Conservation (phyloP, 768 basidiomycete species). For the Xerocomus brunneocitrinus region DNA sequence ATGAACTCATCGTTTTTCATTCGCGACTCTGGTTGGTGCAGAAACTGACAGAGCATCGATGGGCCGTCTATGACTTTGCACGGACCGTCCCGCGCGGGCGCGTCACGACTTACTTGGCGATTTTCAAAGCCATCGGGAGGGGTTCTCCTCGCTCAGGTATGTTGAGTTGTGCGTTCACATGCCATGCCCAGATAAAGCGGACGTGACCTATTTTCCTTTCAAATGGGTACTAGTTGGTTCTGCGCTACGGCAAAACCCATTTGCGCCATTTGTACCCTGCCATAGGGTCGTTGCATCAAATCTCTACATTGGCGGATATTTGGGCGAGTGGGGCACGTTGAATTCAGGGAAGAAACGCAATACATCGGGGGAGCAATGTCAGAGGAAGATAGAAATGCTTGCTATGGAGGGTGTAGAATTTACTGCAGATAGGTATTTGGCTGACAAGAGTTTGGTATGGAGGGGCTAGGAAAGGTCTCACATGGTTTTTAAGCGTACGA, state of each 20-base stretch:
- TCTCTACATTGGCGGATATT: slow-evolving; percentile 58
- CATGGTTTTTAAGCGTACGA: background rate
- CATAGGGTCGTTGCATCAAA: slow-evolving; percentile 65
- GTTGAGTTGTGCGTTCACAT: slow-evolving; percentile 7
- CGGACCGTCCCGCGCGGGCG: slow-evolving; percentile 46
- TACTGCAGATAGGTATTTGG: slow-evolving; percentile 40
- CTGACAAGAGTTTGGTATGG: slow-evolving; percentile 20
- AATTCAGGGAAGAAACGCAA: slow-evolving; percentile 8
- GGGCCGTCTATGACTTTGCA: slow-evolving; percentile 57
- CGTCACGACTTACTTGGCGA: slow-evolving; percentile 54
- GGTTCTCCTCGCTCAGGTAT: slow-evolving; percentile 65
- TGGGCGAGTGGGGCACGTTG: slow-evolving; percentile 51
- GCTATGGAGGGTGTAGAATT: slow-evolving; percentile 52
- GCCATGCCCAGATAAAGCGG: no score
- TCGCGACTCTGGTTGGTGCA: slow-evolving; percentile 23
- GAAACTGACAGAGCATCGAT: slow-evolving; percentile 50
- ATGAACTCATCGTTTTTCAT: background rate
- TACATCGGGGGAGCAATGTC: slow-evolving; percentile 34
- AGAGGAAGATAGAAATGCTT: slow-evolving; percentile 48
- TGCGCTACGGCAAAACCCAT: slow-evolving; percentile 62
- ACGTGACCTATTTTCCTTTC: background rate
- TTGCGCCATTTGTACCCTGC: slow-evolving; percentile 63
- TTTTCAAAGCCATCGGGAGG: slow-evolving; percentile 43
- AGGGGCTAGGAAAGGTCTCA: slow-evolving; percentile 1
- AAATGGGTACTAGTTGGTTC: slow-evolving; percentile 44